Base-by-base conservation (phyloP, 495 filamentous ascomycete genomes). In the Aspergillus sclerotioniger region DNA sequence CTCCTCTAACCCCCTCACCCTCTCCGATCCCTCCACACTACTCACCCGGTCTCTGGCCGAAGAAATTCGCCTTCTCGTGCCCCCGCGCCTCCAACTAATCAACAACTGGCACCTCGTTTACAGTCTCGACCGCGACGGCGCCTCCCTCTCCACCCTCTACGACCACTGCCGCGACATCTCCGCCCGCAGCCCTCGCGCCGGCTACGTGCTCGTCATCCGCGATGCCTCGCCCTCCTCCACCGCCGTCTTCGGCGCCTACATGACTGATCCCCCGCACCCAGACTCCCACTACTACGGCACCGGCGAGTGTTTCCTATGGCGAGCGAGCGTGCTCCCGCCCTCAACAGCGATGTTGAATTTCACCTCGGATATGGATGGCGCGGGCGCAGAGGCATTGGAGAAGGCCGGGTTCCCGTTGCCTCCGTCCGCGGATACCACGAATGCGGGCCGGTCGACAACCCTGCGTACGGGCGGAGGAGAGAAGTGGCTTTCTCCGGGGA, bases 281-380 rank as follows among this genome's bases (percentile, higher is more conserved):
- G 70, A 81, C n/a, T 66, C 89, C 0, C 90, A 92, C 54, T 98
- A 94, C 79, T 98, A 85, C 71, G 94, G 94, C 68, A 97, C 88
- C 1, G 94, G 95, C 62, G 94, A 98, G 74, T 97, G 95, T 71
- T 98, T 98, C 77, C 86, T 98, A 66, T 98, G 94, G 94, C 88
- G 91, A 39, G 89, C 92, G 2, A 85, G 84, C 48, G 72, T 85
- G 35, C 74, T 90, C 15, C 65, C 74, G 0, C 71, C 73, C 2
- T 73, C 87, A 48, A 66, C 74, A 41, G 69, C 86, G 8, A 71
- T 37, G 33, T 8, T 41, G 37, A n/a, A 41, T 41, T n/a, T 41
- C 13, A 15, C n/a, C 12, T 13, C 37, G 5, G 47, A 80, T 3
- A 79, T 87, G 12, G 49, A 54, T 1, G 41, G 58, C 45, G 63